Percentiles rank a stretch among this genome's conserved stretches.
These are phyloP conservation scores for Rehmannia glutinosa DNA, from an alignment of 257 asterid species.

Conservation along the genomic window DNA sequence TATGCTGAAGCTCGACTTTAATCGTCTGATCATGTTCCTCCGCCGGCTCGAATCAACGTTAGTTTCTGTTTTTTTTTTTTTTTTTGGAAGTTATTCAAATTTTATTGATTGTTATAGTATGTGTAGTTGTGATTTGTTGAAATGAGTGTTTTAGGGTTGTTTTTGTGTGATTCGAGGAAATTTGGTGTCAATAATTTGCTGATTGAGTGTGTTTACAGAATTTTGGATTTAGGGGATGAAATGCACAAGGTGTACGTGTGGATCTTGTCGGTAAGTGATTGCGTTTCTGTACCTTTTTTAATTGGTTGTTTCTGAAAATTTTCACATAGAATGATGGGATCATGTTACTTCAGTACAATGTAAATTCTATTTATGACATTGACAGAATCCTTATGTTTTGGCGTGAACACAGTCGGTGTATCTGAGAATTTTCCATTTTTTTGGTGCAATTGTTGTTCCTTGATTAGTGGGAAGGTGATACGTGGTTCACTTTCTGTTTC, in stretches of 20 bases:
- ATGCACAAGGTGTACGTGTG: conserved; percentile 22
- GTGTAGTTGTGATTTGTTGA: neutral
- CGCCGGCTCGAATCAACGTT: conserved; percentile 42
- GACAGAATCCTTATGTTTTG: neutral
- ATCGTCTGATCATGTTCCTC: conserved; percentile 26
- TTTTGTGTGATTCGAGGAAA: neutral
- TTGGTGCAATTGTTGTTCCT: neutral
- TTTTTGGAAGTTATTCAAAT: neutral
- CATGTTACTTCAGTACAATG: no score
- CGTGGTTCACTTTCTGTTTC: no score
- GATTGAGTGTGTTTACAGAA: conserved; percentile 30
- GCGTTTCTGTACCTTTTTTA: neutral
- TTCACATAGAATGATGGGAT: neutral
- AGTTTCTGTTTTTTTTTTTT: conserved; percentile 14
- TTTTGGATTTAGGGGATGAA: conserved; percentile 34
- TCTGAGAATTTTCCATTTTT: neutral
- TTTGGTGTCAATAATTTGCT: neutral
- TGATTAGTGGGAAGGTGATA: no score
- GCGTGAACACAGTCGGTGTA: neutral
- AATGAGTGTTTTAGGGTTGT: neutral
- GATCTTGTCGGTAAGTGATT: conserved; percentile 35
- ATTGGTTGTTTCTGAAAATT: no score
- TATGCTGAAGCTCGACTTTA: conserved; percentile 32
- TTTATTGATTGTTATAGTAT: neutral
- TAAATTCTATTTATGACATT: neutral